Percentiles rank a stretch among this genome's conserved stretches.
Conservation (phyloP, 1,284 basidiomycete genomes). For the Ceratobasidium papillatum region DNA sequence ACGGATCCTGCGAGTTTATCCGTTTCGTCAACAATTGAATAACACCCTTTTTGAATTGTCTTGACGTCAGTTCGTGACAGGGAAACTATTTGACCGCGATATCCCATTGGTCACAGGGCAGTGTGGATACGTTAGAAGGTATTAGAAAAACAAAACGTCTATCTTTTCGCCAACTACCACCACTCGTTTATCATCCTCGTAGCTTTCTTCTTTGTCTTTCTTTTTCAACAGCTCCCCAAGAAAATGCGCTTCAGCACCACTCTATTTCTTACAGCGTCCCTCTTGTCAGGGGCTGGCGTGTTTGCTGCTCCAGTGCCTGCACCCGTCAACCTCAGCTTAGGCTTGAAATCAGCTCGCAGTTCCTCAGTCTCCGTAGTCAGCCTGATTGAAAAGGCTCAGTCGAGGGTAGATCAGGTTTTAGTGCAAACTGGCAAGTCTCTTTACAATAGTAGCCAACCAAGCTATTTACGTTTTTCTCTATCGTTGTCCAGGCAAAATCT, state of each 20-base stretch:
- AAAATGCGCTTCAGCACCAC: background rate
- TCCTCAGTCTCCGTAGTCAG: background rate
- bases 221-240: background rate
- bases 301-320: background rate
- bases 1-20: no score
- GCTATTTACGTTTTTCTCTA: background rate
- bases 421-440: background rate
- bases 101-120: background rate
- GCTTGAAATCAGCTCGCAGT: background rate
- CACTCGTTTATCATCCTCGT: background rate
- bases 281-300: no score
- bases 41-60: background rate
- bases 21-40: background rate
- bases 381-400: constrained; percentile 4
- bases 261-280: background rate
- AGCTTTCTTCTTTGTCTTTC: background rate
- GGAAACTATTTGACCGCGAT: no score
- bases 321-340: background rate
- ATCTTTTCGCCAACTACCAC: background rate
- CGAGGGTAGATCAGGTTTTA: constrained; percentile 4
- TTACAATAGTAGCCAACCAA: background rate
- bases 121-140: background rate
- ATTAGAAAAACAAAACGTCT: background rate
- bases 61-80: background rate
- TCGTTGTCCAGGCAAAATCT: background rate